These are phyloP conservation scores for Ilex aquifolium DNA, from an alignment of 257 asterid species.

Conservation along the genomic window DNA sequence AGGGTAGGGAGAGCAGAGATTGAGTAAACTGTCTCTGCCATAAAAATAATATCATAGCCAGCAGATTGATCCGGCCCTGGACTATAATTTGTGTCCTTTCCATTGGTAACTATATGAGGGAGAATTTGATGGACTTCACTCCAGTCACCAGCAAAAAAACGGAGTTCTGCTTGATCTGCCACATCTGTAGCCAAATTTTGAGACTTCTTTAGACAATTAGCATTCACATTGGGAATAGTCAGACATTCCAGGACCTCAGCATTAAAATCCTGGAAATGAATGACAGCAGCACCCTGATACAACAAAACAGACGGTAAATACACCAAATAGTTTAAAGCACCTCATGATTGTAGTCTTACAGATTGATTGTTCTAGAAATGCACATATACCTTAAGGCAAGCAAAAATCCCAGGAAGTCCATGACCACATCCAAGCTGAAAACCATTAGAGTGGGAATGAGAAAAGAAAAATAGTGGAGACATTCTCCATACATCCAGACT, in stretches of 20 bases:
- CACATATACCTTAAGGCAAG: conserved; percentile 61
- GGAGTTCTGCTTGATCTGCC: conserved; percentile 34
- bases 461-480: too few species aligned
- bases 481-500: too few species aligned
- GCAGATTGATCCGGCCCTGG: conserved; percentile 19
- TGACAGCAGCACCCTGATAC: conserved; percentile 59
- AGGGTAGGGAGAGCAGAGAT: conserved; percentile 61
- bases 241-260: conserved; percentile 80
- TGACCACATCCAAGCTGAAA: conserved; percentile 99
- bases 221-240: conserved; percentile 79
- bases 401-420: conserved; percentile 93
- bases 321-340: conserved; percentile 2
- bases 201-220: conserved; percentile 42
- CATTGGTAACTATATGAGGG: conserved; percentile 27
- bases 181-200: conserved; percentile 12
- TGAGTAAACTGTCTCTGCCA: conserved; percentile 98
- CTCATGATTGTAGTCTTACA: conserved; percentile 3
- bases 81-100: conserved; percentile 3
- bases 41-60: conserved; percentile 75
- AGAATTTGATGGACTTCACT: conserved; percentile 60
- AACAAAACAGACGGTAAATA: conserved; percentile 6
- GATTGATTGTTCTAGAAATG: conserved; percentile 1
- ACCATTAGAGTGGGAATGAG: conserved; percentile 1
- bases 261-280: conserved; percentile 95
- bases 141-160: conserved; percentile 96